Evolutionary conservation across 331 rosid species (phyloP).

Genomic region (Saraca asoca): DNA sequence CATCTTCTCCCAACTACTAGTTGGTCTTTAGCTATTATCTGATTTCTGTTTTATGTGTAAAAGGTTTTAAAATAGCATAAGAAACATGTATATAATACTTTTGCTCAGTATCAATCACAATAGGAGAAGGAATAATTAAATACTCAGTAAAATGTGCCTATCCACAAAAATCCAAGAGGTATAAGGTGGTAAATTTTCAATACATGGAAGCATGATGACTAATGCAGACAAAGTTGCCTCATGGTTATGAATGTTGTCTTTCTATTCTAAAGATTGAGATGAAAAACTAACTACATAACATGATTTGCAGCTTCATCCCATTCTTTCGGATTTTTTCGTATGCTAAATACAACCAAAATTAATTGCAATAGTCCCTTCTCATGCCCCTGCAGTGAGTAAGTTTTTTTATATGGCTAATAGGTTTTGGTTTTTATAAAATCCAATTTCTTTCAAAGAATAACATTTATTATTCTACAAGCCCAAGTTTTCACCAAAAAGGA

Average conservation of each 20-base stretch:
- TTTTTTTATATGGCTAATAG: not conserved
- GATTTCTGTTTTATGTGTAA: slow-evolving; percentile 77
- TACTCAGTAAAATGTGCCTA: slow-evolving; percentile 50
- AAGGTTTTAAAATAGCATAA: slow-evolving; percentile 53
- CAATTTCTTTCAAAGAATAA: slow-evolving; percentile 3
- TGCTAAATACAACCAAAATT: slow-evolving; percentile 27
- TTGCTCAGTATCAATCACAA: slow-evolving; percentile 9
- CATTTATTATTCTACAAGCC: no score
- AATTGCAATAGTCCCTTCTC: slow-evolving; percentile 14
- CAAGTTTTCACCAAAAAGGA: not conserved
- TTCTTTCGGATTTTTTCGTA: slow-evolving; percentile 72
- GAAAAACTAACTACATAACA: slow-evolving; percentile 51
- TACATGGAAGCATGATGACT: slow-evolving; percentile 61
- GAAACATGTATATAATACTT: slow-evolving; percentile 23
- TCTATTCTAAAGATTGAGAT: slow-evolving; percentile 60
- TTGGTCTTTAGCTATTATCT: slow-evolving; percentile 98
- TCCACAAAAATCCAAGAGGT: slow-evolving; percentile 74
- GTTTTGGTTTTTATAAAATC: slow-evolving; percentile 1
- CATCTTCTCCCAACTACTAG: slow-evolving; percentile 92
- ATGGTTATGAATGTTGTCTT: slow-evolving; percentile 49
- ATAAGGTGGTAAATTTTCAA: slow-evolving; percentile 72
- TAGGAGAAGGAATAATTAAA: slow-evolving; percentile 16
- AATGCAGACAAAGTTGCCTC: slow-evolving; percentile 48
- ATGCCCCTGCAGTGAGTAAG: not conserved
- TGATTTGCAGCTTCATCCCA: slow-evolving; percentile 59